phyloP scores from a whole-genome alignment of 78 protist genomes.

The Tieghemostelium lacteum region DNA sequence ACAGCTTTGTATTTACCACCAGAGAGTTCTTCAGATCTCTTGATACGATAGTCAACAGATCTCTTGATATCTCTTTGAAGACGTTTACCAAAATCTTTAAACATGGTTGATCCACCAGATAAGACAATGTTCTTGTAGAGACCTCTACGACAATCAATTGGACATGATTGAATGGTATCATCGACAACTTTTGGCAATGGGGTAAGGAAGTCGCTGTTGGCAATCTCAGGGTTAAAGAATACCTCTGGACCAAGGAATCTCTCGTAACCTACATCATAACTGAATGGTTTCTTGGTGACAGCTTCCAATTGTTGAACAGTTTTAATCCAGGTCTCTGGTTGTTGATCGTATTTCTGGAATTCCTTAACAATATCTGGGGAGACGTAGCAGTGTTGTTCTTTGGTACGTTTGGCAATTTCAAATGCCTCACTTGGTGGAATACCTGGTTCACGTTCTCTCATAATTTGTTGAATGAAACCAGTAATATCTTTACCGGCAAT shows the following conservation, averaged over 20 bases:
- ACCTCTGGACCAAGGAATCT: slow-evolving; percentile 99
- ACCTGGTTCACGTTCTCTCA: slow-evolving; percentile 96
- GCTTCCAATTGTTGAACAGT: slow-evolving; percentile 23
- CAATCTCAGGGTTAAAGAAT: slow-evolving; percentile 99
- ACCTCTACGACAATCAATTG: slow-evolving; percentile 96
- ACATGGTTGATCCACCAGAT: slow-evolving; percentile 99
- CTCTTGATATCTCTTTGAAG: slow-evolving; percentile 95
- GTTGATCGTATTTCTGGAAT: slow-evolving; percentile 94
- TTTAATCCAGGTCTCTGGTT: slow-evolving; percentile 91
- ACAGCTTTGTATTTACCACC: slow-evolving; percentile 88
- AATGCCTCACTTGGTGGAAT: slow-evolving; percentile 96
- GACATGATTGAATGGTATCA: slow-evolving; percentile 93
- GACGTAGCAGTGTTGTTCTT: slow-evolving; percentile 96
- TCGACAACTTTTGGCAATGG: slow-evolving; percentile 97
- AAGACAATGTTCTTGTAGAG: slow-evolving; percentile 98
- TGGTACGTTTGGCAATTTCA: slow-evolving; percentile 94
- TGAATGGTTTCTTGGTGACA: slow-evolving; percentile 87
- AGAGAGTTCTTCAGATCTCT: slow-evolving; percentile 77
- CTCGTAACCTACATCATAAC: slow-evolving; percentile 98
- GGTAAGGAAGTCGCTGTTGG: slow-evolving; percentile 89
- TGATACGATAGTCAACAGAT: slow-evolving; percentile 85
- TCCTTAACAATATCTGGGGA: slow-evolving; percentile 97
- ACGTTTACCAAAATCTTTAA: slow-evolving; percentile 96
- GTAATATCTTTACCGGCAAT: slow-evolving; percentile 99
- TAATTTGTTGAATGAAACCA: slow-evolving; percentile 94